Evolutionary conservation across 495 filamentous ascomycete genomes (phyloP).

Genomic region (Cercophora scortea): DNA sequence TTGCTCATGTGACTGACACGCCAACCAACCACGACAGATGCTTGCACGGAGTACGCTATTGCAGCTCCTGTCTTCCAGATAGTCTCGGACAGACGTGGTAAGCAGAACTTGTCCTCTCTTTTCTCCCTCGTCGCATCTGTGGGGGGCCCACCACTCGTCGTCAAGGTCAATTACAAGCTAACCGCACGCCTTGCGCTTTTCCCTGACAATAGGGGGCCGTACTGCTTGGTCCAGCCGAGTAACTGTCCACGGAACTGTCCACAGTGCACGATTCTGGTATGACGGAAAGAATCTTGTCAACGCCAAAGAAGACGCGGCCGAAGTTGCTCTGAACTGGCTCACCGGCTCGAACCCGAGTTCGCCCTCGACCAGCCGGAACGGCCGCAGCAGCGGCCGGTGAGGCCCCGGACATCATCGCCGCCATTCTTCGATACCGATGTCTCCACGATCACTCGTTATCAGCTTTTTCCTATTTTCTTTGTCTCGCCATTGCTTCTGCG

Average conservation of each 20-base stretch:
- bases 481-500: conserved; percentile 10
- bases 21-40: conserved; percentile 36
- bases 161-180: too few species aligned
- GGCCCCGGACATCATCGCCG: neutral
- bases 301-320: conserved; percentile 85
- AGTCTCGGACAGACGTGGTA: conserved; percentile 74
- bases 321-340: conserved; percentile 55
- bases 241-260: conserved; percentile 44
- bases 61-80: conserved; percentile 58
- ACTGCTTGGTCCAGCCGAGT: conserved; percentile 85
- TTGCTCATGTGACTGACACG: neutral
- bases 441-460: neutral
- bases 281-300: conserved; percentile 80
- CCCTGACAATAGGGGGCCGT: conserved; percentile 56
- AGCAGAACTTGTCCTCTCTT: conserved; percentile 7
- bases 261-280: conserved; percentile 80
- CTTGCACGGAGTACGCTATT: conserved; percentile 50
- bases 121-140: too few species aligned
- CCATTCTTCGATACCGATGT: neutral
- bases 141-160: too few species aligned
- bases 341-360: neutral
- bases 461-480: conserved; percentile 3
- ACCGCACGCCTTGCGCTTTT: too few species aligned
- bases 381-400: too few species aligned
- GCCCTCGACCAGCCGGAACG: conserved; percentile 3